phyloP scores from a whole-genome alignment of 331 rosid species.

The Telfairia occidentalis region DNA sequence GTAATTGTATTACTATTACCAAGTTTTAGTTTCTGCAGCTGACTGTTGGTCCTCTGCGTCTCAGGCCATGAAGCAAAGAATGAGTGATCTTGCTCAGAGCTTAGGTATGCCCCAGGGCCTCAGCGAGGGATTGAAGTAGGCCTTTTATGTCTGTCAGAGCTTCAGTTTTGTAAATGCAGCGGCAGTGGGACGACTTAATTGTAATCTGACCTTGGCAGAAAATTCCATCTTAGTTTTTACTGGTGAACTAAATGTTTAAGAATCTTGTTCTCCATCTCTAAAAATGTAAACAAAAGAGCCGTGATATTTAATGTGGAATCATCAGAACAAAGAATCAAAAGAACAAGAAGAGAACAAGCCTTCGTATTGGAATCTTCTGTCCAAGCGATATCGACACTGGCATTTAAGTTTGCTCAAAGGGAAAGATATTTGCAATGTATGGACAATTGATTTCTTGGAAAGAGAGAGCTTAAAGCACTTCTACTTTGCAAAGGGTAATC shows the following conservation, averaged over 20 bases:
- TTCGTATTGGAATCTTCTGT: neutral
- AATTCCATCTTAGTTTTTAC: neutral
- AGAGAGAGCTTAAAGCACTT: neutral
- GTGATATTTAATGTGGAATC: neutral
- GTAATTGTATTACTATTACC: neutral
- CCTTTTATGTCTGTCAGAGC: constrained; percentile 14
- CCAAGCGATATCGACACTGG: neutral
- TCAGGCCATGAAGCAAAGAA: constrained; percentile 85
- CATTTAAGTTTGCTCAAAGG: neutral
- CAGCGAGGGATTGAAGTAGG: constrained; percentile 40
- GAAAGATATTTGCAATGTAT: neutral
- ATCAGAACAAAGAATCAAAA: constrained; percentile 2
- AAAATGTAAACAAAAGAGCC: neutral
- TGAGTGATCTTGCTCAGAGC: constrained; percentile 75
- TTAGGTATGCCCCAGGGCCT: constrained; percentile 73
- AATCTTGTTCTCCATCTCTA: constrained; percentile 7
- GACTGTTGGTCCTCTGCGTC: constrained; percentile 12
- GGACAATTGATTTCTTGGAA: neutral
- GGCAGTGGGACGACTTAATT: neutral
- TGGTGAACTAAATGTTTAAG: constrained; percentile 2
- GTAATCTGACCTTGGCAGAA: neutral
- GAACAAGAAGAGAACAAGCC: neutral
- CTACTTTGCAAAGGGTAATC: neutral
- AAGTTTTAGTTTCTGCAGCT: neutral
- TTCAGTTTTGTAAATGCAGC: constrained; percentile 33